Base-by-base conservation (phyloP, 2,329 filamentous ascomycete genomes). In the Macrophomina phaseolina region DNA sequence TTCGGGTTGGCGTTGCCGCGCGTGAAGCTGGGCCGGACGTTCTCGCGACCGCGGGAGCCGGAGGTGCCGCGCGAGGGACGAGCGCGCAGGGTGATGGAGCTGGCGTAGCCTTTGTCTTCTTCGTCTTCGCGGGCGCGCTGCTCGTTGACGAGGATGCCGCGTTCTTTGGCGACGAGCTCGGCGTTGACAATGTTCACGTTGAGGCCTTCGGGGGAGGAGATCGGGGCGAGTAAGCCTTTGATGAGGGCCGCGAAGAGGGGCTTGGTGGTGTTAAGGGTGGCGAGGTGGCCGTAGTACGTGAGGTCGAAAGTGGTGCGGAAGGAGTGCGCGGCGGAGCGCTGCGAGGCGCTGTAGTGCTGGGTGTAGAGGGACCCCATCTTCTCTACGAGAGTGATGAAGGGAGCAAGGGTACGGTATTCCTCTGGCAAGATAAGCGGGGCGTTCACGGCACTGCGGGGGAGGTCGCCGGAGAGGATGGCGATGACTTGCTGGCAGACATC, bases 111-210 rank as follows among this genome's bases (percentile, higher is more conserved):
- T 52, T 86, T 81, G 28, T 87, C 83, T n/a, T 86, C 84, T 0
- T 83, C 81, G 23, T 82, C 81, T 64, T 90, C 87, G 7, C 89
- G 84, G 2, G 85, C 86, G 68, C 89, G 89, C 45, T 88, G 88
- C 79, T 94, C 92, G 73, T 89, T 91, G 73, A 95, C 89, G 52
- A 90, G 84, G 69, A 95, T 90, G 2, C 91, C 91, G 71, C 91
- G 91, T 72, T 93, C 90, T 69, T 88, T 89, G 23, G 91, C 91
- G 14, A 94, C 86, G 32, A 93, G 82, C 51, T 88, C 85, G 0
- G 91, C 91, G 73, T 95, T 94, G 71, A 95, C 91, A 68, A 95
- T 93, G 79, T 94, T 94, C 72, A 94, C 89, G 72, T 91, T 89
- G 0, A 84, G 82, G 65, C 89, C 89, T 72, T 91, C 89, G 0